Base-by-base conservation (phyloP, 2,329 filamentous ascomycete genomes). In the Sporothrix variecibatus region DNA sequence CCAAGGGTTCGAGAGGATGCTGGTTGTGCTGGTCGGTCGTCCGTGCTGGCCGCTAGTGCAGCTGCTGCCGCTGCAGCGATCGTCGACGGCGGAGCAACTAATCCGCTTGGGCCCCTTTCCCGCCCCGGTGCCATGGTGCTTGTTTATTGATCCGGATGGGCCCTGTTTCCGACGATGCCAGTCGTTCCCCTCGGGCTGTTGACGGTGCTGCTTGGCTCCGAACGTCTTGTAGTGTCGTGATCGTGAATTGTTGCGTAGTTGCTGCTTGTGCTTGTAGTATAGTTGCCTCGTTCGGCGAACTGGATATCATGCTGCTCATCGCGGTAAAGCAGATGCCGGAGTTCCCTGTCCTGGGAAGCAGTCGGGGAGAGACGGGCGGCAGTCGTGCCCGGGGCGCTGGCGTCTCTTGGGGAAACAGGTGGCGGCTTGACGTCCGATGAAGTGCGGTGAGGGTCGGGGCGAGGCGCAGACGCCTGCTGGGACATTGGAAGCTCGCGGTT, bases 401-500 rank as follows among this genome's bases (percentile, higher is more conserved):
- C 12, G 20, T 49, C 15, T 71, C 40, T 40, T 15, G 38, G 43
- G 26, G 7, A 38, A 1, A 15, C 40, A 28, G 53, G 12, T 15
- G 56, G 51, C 11, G 72, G n/a, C 31, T 38, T 70, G 40, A 4
- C 28, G 31, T 64, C 60, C 17, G 49, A 51, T 23, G 76, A 75
- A 17, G 73, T 77, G 78, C 82, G 84, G 34, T 26, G 72, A 80
- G 87, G 87, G 81, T 84, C 82, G 85, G 87, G 85, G 81, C 83
- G 85, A 87, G 87, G 84, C 82, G 84, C 85, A 86, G 86, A 82
- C 79, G 85, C 86, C 84, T 85, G 87, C 85, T 89, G 87, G 84
- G 88, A 90, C 89, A 91, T 91, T 85, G 88, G 87, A 85, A 84
- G 84, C 86, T 86, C 71, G n/a, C 56, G 85, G 83, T 88, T 87